A percentile compares a stretch with the other conserved stretches of the same genome.
Evolutionary conservation across 2,329 filamentous ascomycete species (phyloP).

Genomic region (Ascochyta pisi): DNA sequence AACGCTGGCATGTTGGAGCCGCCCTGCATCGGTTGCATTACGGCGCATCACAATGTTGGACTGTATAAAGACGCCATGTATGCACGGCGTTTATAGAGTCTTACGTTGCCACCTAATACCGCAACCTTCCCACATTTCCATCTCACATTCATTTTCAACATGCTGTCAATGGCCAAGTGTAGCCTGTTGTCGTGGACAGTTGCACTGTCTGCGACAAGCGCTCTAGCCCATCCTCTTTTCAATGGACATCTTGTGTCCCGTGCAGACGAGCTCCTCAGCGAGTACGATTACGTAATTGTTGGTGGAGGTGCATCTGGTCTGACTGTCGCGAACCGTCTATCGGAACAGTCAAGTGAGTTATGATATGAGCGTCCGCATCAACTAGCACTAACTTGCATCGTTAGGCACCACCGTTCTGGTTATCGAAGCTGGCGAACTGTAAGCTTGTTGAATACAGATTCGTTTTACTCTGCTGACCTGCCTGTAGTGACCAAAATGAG

Average conservation of each 20-base stretch:
- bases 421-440: conserved; percentile 36
- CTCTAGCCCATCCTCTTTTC: conserved; percentile 27
- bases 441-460: not conserved
- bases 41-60: not conserved
- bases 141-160: not conserved
- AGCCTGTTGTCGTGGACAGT: conserved; percentile 15
- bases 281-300: conserved; percentile 39
- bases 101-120: not conserved
- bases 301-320: conserved; percentile 37
- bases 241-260: conserved; percentile 20
- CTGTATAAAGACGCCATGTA: conserved; percentile 6
- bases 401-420: conserved; percentile 29
- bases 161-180: conserved; percentile 2
- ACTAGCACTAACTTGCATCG: not conserved
- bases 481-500: conserved; percentile 28
- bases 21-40: conserved; percentile 3
- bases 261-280: conserved; percentile 21
- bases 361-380: not conserved
- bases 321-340: conserved; percentile 39
- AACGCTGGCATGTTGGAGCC: conserved; percentile 1
- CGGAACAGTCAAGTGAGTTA: conserved; percentile 27
- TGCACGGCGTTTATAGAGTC: not conserved
- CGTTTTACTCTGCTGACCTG: not conserved
- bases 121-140: not conserved
- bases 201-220: conserved; percentile 19